A percentile compares a stretch with the other conserved stretches of the same genome.
Evolutionary conservation across 805 yeast species (phyloP).

Genomic region (Teunomyces atbi): DNA sequence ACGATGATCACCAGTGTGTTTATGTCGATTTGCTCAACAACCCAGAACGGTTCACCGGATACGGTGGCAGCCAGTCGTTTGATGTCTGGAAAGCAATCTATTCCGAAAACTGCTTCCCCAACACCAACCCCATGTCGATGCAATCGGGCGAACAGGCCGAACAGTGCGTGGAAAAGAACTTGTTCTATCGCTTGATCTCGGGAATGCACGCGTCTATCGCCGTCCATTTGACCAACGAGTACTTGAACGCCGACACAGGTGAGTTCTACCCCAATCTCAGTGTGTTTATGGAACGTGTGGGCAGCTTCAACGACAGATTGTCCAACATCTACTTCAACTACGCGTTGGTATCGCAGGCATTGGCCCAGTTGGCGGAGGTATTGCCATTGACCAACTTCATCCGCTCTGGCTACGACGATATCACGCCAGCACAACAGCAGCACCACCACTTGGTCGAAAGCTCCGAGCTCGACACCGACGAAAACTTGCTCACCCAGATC

Average conservation of each 20-base stretch:
- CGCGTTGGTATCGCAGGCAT: constrained; percentile 79
- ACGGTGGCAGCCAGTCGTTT: constrained; percentile 87
- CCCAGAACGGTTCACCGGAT: constrained; percentile 96
- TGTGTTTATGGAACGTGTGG: constrained; percentile 86
- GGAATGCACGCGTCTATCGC: constrained; percentile 97
- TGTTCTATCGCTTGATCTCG: constrained; percentile 80
- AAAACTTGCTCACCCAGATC: constrained; percentile 29
- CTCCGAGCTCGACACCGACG: constrained; percentile 31
- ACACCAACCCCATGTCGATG: constrained; percentile 38
- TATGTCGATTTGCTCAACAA: constrained; percentile 83
- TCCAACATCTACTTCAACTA: constrained; percentile 90
- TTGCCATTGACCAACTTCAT: constrained; percentile 28
- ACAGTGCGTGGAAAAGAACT: constrained; percentile 79
- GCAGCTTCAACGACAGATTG: constrained; percentile 83
- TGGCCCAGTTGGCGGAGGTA: constrained; percentile 53
- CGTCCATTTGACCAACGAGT: constrained; percentile 85
- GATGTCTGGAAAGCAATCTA: constrained; percentile 93
- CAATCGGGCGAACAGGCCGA: constrained; percentile 34
- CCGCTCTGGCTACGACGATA: constrained; percentile 20
- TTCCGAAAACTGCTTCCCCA: constrained; percentile 83
- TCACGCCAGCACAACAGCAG: constrained; percentile 11
- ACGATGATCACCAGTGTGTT: constrained; percentile 66
- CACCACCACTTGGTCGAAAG: constrained; percentile 49
- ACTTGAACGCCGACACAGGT: constrained; percentile 59
- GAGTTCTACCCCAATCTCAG: constrained; percentile 81